These are phyloP conservation scores for Talaromyces sp. DNA, from an alignment of 2,329 filamentous ascomycete genomes.

Conservation along the genomic window DNA sequence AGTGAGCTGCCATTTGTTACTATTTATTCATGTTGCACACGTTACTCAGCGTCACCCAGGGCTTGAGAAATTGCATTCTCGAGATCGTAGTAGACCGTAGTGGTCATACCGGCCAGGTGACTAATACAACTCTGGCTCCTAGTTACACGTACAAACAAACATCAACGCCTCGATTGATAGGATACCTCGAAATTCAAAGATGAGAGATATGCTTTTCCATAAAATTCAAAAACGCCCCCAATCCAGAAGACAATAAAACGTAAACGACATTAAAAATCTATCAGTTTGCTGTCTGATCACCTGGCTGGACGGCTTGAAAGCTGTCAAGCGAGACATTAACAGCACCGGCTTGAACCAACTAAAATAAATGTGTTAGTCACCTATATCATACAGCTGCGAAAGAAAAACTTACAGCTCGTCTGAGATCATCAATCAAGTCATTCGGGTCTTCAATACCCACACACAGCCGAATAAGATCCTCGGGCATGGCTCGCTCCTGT, in stretches of 20 bases:
- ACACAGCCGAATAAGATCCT: constrained; percentile 92
- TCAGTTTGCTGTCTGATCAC: background rate
- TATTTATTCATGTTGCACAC: background rate
- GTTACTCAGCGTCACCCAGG: background rate
- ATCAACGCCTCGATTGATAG: background rate
- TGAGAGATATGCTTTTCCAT: background rate
- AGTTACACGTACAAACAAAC: background rate
- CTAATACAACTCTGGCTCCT: background rate
- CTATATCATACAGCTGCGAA: background rate
- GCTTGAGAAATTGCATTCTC: background rate
- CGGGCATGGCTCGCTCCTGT: constrained; percentile 82
- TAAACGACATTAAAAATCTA: background rate
- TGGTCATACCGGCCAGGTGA: background rate
- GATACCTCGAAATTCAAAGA: background rate
- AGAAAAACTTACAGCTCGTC: constrained; percentile 67
- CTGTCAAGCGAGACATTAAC: constrained; percentile 80
- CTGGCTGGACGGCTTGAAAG: constrained; percentile 57
- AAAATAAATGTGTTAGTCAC: background rate
- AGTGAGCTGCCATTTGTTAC: too few relatives aligned
- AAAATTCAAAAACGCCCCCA: background rate
- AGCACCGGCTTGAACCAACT: constrained; percentile 91
- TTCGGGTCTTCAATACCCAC: constrained; percentile 92
- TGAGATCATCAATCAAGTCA: constrained; percentile 89
- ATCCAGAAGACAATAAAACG: background rate
- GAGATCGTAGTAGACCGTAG: too few relatives aligned